Evolutionary conservation across 106 monocot species (phyloP).

Genomic region (Platanthera guangdongensis): DNA sequence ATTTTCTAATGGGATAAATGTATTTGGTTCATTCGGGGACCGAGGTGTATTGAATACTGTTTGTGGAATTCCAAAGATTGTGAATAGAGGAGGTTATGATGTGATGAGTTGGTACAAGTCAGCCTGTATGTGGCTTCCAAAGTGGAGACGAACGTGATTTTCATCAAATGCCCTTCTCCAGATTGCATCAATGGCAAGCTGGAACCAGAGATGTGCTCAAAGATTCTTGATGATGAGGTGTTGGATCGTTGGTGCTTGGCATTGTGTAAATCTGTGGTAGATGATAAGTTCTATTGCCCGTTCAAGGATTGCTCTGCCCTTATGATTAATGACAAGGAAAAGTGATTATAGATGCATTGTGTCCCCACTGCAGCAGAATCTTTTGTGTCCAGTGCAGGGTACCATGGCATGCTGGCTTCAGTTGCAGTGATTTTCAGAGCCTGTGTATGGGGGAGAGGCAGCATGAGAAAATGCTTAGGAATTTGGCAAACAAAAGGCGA

Average conservation of each 20-base stretch:
- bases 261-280: constrained; percentile 28
- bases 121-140: constrained; percentile 45
- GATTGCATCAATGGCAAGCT: constrained; percentile 35
- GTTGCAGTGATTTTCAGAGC: constrained; percentile 22
- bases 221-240: constrained; percentile 23
- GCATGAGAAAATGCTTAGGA: constrained; percentile 36
- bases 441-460: constrained; percentile 20
- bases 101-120: not conserved
- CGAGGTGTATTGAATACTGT: not conserved
- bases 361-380: not conserved
- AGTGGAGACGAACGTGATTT: constrained; percentile 62
- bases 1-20: not conserved
- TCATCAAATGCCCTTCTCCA: constrained; percentile 54
- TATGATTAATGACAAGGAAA: constrained; percentile 21
- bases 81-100: not conserved
- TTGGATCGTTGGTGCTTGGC: constrained; percentile 57
- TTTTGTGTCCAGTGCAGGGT: constrained; percentile 4
- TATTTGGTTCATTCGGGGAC: not conserved
- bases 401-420: not conserved
- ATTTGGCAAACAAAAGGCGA: constrained; percentile 27
- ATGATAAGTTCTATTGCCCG: constrained; percentile 53
- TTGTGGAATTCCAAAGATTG: not conserved
- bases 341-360: constrained; percentile 32
- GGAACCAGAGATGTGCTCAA: constrained; percentile 27
- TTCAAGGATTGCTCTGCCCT: constrained; percentile 65